phyloP scores from a whole-genome alignment of 768 basidiomycete genomes.

The Mycena venus region DNA sequence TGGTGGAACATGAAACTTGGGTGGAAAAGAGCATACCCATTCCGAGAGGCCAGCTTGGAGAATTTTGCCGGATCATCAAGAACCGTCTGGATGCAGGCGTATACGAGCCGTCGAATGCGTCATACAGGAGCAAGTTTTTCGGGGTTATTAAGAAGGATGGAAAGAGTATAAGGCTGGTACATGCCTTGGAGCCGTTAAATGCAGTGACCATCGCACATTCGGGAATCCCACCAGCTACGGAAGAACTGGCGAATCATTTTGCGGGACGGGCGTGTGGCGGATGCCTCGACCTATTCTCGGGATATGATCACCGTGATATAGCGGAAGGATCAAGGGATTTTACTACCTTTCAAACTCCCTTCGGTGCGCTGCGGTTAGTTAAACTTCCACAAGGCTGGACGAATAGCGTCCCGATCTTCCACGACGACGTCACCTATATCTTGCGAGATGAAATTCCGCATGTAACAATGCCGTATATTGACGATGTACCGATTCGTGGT shows the following conservation, averaged over 20 bases:
- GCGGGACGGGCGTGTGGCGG: conserved; percentile 30
- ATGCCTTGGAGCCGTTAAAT: neutral
- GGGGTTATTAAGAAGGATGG: neutral
- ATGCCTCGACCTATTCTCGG: conserved; percentile 37
- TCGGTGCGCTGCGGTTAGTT: conserved; percentile 33
- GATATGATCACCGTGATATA: conserved; percentile 42
- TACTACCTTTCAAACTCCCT: conserved; percentile 45
- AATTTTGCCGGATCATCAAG: conserved; percentile 33
- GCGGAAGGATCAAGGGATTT: conserved; percentile 40
- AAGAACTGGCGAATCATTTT: neutral
- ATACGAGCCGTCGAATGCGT: conserved; percentile 20
- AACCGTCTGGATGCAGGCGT: conserved; percentile 24
- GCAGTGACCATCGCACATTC: neutral
- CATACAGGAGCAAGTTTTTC: conserved; percentile 49
- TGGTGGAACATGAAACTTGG: conserved; percentile 36
- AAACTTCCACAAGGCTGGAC: conserved; percentile 48
- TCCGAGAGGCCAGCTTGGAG: conserved; percentile 29
- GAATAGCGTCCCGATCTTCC: conserved; percentile 36
- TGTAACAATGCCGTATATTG: too few species aligned
- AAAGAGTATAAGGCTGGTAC: neutral
- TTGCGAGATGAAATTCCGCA: neutral
- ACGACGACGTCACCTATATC: neutral
- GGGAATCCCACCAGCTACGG: too few species aligned
- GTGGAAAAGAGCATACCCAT: conserved; percentile 31
- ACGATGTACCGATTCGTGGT: too few species aligned